Evolutionary conservation across 176 grass and related monocot genomes (phyloP), one percentile per base, ranked within the genome.

Genomic region (Oryza brachyantha): DNA sequence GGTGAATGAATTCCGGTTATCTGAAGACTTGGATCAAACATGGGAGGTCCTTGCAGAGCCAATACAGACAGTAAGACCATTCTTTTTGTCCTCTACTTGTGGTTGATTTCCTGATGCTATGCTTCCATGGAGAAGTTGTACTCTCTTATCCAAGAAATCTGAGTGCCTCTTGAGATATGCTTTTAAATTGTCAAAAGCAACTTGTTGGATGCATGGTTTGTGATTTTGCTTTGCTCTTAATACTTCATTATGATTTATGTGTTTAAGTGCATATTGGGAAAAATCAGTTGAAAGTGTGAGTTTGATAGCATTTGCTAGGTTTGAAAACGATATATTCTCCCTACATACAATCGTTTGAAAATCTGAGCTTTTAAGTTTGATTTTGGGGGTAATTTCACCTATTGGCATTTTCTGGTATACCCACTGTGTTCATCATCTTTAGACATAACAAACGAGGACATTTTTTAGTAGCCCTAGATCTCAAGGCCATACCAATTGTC

Each of bases 21-120:
- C 64, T 91, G 85, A 95, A 84, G 92, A 99, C 84, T 81, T 93
- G 87, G 92, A 95, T 64, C 81, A 89, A 58, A 99, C 92, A 40
- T 99, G 96, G 92, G 92, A 95, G 73, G 86, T 99, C 80, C 92
- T 99, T 84, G 96, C 84, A 3, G 96, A 99, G 28, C 88, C 90
- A 76, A 91, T 99, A 75, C 96, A 93, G 82, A 99, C 92, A 29
- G 92, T 95, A 89, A 79, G 85, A 54, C 13, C 13, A 42, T 34
- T 68, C 35, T 6, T 63, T 29, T 13, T n/a, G 16, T n/a, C 64
- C 35, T 64, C n/a, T 42, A 35, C 64, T 37, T 37, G 37, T 70
- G 21, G 29, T 80, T 70, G 55, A 17, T 61, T 25, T 68, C 19
- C 61, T 8, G 37, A 16, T 32, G 9, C 6, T 77, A 34, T 82